Conservation (phyloP, 2,329 filamentous ascomycete species). For the Cladophialophora bantiana region DNA sequence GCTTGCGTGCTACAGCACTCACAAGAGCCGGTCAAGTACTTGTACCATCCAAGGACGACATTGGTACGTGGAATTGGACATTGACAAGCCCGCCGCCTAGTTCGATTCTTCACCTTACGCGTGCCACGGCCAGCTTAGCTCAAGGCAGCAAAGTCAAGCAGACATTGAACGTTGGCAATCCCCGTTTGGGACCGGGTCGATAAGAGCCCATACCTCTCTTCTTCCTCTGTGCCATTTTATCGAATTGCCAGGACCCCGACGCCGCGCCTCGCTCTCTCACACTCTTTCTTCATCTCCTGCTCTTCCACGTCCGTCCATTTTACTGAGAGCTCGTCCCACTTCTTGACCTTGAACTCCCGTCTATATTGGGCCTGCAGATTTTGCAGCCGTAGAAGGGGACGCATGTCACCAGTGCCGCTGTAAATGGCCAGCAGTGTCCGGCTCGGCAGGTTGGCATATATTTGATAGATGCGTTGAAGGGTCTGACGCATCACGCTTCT, state of each 20-base stretch:
- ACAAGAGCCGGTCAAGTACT: background rate
- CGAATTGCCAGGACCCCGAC: slow-evolving; percentile 67
- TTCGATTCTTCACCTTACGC: background rate
- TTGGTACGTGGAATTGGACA: background rate
- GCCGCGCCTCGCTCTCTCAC: slow-evolving; percentile 63
- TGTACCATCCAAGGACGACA: background rate
- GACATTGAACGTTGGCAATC: background rate
- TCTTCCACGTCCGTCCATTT: slow-evolving; percentile 71
- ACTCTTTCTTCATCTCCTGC: slow-evolving; percentile 64
- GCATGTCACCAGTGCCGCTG: slow-evolving; percentile 68
- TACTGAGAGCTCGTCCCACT: slow-evolving; percentile 68
- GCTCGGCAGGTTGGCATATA: slow-evolving; percentile 64
- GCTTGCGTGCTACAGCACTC: background rate
- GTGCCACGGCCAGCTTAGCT: background rate
- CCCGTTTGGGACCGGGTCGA: background rate
- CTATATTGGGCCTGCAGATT: slow-evolving; percentile 63
- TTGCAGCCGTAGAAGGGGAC: slow-evolving; percentile 63
- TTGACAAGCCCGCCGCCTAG: background rate
- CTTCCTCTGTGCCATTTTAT: slow-evolving; percentile 45
- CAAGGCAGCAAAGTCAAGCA: background rate
- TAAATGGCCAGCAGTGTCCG: slow-evolving; percentile 67
- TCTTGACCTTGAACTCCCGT: slow-evolving; percentile 64
- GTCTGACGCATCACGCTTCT: slow-evolving; percentile 58
- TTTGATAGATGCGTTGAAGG: slow-evolving; percentile 57
- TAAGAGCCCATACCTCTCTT: background rate